Base-by-base conservation (phyloP, 768 basidiomycete species). In the Botryobasidium botryosum region DNA sequence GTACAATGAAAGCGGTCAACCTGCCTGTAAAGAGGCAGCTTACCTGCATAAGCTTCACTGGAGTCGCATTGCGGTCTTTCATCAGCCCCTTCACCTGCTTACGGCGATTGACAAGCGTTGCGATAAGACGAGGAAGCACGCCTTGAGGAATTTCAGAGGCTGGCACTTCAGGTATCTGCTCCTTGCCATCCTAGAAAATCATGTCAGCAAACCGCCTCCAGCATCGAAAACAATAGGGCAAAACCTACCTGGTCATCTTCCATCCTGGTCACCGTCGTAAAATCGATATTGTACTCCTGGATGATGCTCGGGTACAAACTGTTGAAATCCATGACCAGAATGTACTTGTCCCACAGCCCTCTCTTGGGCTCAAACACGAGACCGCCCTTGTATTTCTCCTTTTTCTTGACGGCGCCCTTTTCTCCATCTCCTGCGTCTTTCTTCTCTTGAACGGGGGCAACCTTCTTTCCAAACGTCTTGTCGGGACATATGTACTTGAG, bases 241-340 rank as follows among this genome's bases (percentile, higher is more conserved):
- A 29, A 52, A 55, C 37, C 56, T 57, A 49, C 59, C 54, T 29
- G 31, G 32, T 74, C 47, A 32, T 68, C 66, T 21, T 75, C 75
- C 6, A 70, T 66, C 44, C 72, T 71, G 36, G 86, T 82, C 17
- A 97, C 79, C 0, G 94, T 99, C 7, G 94, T 97, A 56, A 97
- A 97, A 62, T 97, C 94, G 53, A 99, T 97, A 59, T 99, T 97
- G 58, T 85, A 99, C 67, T 99, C 94, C 57, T 97, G 94, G 39
- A 99, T 99, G 66, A 99, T 99, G 59, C 85, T 90, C 5, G 94
- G 94, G 59, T 99, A 99, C 45, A 99, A 69, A 49, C 90, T 94
- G 62, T 99, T 99, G 77, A 97, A 99, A 61, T 99, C 94, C 94
- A 99, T 99, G 61, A 99, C 94, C 15, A 99, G 71, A 61, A 97